phyloP scores from a whole-genome alignment of 495 filamentous ascomycete genomes.

The Xylaria acuta region DNA sequence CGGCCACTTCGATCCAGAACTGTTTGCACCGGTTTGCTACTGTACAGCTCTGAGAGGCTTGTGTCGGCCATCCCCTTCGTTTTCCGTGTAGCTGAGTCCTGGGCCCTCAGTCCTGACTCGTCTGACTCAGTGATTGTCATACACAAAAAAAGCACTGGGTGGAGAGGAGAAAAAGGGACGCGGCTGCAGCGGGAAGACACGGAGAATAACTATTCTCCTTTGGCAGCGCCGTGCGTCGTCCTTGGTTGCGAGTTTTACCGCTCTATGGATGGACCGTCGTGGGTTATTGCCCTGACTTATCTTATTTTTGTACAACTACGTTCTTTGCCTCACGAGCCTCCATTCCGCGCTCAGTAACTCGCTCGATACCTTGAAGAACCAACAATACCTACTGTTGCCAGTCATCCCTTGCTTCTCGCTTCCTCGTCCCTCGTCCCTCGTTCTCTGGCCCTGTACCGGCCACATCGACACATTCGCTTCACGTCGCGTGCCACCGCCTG shows the following conservation, averaged over 20 bases:
- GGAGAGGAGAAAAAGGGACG: not conserved
- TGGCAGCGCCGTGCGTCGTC: slow-evolving; percentile 19
- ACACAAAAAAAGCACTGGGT: not conserved
- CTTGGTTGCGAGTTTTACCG: slow-evolving; percentile 14
- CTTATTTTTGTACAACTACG: slow-evolving; percentile 8
- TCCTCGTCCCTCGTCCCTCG: not conserved
- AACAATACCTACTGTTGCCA: slow-evolving; percentile 5
- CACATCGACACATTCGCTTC: slow-evolving; percentile 1
- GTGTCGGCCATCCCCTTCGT: slow-evolving; percentile 8
- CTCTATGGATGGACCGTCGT: not conserved
- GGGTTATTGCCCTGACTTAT: not conserved
- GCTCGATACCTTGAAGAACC: slow-evolving; percentile 4
- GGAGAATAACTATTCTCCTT: not conserved
- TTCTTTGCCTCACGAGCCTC: slow-evolving; percentile 33
- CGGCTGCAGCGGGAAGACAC: not conserved
- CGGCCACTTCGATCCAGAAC: not conserved
- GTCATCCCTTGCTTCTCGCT: slow-evolving; percentile 8
- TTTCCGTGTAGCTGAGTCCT: slow-evolving; percentile 13
- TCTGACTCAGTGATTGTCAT: not conserved
- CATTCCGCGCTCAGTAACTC: slow-evolving; percentile 22
- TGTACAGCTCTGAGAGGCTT: slow-evolving; percentile 20
- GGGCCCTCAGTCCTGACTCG: slow-evolving; percentile 3
- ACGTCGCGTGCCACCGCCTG: not conserved
- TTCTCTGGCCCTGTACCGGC: not conserved
- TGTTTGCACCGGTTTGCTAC: not conserved